These are phyloP conservation scores for Oxytropis ochrocephala DNA, from an alignment of 306 rosid genomes.

Conservation along the genomic window DNA sequence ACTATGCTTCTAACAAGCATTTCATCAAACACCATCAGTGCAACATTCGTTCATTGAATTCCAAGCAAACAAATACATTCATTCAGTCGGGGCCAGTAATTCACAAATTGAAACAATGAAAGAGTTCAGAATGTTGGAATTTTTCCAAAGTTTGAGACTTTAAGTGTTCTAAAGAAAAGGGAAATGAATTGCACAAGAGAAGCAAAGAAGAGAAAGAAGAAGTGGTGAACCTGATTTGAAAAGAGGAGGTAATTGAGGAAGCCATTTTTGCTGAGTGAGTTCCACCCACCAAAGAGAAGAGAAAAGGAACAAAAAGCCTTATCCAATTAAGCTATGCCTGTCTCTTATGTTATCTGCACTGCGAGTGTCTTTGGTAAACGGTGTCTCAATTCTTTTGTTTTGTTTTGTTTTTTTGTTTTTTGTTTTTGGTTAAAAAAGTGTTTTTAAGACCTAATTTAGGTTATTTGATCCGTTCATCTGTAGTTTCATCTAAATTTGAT, in stretches of 20 bases:
- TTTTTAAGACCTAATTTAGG: no score
- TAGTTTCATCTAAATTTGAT: no score
- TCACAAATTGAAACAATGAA: neutral
- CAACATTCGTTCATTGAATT: conserved; percentile 26
- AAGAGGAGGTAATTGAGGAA: conserved; percentile 26
- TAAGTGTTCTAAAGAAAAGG: neutral
- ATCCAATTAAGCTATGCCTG: neutral
- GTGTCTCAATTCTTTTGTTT: no score
- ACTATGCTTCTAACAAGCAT: conserved; percentile 33
- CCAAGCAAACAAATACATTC: conserved; percentile 14
- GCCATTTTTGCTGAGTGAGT: conserved; percentile 15
- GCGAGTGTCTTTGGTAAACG: no score
- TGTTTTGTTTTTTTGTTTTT: no score
- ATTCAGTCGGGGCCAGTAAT: conserved; percentile 32
- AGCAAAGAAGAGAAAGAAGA: neutral
- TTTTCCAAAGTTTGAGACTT: conserved; percentile 7
- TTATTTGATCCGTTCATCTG: no score
- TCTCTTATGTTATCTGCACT: no score
- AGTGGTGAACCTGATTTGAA: conserved; percentile 17
- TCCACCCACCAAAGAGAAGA: neutral
- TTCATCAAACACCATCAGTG: conserved; percentile 33
- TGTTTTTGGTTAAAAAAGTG: no score
- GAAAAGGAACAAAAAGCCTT: conserved; percentile 5
- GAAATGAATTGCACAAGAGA: neutral
- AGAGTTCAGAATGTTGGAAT: neutral